A percentile compares a stretch with the other conserved stretches of the same genome.
Evolutionary conservation across 2,329 filamentous ascomycete genomes (phyloP).

Genomic region (Epicoccum sorghinum): DNA sequence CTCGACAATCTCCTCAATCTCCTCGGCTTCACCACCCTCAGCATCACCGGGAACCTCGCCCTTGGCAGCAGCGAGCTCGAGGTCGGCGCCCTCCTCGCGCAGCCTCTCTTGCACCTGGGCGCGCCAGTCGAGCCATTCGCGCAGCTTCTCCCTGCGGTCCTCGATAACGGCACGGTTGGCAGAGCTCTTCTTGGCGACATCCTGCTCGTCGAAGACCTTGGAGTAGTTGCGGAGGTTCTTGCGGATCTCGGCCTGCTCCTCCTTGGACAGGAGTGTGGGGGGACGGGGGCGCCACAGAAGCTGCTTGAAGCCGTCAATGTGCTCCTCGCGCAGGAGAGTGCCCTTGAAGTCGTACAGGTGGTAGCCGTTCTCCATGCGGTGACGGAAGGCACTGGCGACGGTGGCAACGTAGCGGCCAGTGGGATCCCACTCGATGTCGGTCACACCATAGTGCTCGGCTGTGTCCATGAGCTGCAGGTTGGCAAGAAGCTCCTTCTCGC

Average conservation of each 20-base stretch:
- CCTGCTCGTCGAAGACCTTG: conserved; percentile 92
- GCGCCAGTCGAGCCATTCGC: conserved; percentile 90
- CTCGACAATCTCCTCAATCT: conserved; percentile 80
- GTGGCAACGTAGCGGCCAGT: conserved; percentile 93
- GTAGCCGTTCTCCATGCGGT: conserved; percentile 98
- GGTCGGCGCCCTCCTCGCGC: conserved; percentile 58
- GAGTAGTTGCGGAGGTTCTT: conserved; percentile 98
- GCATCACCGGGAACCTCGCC: conserved; percentile 49
- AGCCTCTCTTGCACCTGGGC: conserved; percentile 73
- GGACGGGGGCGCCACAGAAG: conserved; percentile 93
- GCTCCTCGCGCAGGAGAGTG: conserved; percentile 85
- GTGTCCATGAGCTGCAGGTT: conserved; percentile 95
- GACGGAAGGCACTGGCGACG: conserved; percentile 94
- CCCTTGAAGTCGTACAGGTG: conserved; percentile 98
- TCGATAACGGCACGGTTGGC: conserved; percentile 95
- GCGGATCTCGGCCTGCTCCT: conserved; percentile 96
- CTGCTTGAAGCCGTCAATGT: conserved; percentile 97
- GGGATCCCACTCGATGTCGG: conserved; percentile 97
- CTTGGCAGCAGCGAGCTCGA: conserved; percentile 63
- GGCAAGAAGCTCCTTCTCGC: conserved; percentile 90
- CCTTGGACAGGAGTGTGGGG: conserved; percentile 87
- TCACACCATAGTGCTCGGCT: conserved; percentile 95
- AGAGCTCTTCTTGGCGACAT: conserved; percentile 89
- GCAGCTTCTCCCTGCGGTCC: conserved; percentile 77
- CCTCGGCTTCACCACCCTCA: conserved; percentile 59